Evolutionary conservation across 176 grass and related monocot genomes (phyloP).

Genomic region (Thinopyrum elongatum): DNA sequence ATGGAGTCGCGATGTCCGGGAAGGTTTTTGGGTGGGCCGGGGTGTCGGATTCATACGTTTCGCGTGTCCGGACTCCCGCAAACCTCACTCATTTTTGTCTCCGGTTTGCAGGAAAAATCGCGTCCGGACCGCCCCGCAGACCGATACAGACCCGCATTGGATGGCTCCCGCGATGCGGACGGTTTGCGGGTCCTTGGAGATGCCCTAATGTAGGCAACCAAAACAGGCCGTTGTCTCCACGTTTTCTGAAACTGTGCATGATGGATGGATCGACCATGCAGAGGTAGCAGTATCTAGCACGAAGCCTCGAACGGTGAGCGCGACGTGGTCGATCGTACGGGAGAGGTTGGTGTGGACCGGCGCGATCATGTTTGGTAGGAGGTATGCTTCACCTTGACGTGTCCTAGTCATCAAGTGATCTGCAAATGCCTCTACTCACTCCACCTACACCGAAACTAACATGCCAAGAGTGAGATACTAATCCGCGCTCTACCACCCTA

Average conservation of each 20-base stretch:
- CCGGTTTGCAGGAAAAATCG: too few species aligned
- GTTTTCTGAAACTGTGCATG: not conserved
- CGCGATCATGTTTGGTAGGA: slow-evolving; percentile 19
- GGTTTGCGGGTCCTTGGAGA: too few species aligned
- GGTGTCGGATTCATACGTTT: too few species aligned
- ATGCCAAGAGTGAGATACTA: too few species aligned
- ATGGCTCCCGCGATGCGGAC: too few species aligned
- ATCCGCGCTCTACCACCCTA: not conserved
- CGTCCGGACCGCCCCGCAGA: too few species aligned
- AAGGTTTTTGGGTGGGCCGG: too few species aligned
- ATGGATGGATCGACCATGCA: not conserved
- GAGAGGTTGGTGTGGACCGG: slow-evolving; percentile 6
- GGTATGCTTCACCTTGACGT: slow-evolving; percentile 19
- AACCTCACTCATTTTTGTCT: too few species aligned
- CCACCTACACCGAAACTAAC: not conserved
- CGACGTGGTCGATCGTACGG: not conserved
- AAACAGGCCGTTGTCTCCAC: not conserved
- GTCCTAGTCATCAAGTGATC: not conserved
- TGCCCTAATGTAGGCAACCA: too few species aligned
- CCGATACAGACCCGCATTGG: too few species aligned
- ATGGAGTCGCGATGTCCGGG: too few species aligned
- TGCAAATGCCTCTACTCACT: not conserved
- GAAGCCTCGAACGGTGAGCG: not conserved
- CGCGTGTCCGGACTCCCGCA: too few species aligned
- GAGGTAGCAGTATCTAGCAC: not conserved